Evolutionary conservation across 441 rosid genomes (phyloP).

Genomic region (Geranium incanum): DNA sequence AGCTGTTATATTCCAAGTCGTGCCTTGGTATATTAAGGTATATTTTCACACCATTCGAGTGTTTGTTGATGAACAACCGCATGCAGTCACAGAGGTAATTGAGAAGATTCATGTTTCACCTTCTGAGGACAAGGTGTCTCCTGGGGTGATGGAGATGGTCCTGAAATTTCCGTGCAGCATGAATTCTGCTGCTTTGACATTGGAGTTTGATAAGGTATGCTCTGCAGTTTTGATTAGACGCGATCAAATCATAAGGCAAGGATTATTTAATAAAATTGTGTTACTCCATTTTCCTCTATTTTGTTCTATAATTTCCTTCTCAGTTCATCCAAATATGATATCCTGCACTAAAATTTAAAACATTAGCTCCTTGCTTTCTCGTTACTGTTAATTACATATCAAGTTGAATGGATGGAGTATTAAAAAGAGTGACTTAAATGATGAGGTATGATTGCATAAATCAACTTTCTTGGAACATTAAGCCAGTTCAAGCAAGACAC

Average conservation of each 20-base stretch:
- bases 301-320: too few species aligned
- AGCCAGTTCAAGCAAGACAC: not conserved
- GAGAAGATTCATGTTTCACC: slow-evolving; percentile 69
- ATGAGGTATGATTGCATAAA: not conserved
- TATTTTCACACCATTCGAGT: slow-evolving; percentile 68
- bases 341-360: not conserved
- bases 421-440: not conserved
- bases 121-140: slow-evolving; percentile 80
- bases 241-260: not conserved
- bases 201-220: slow-evolving; percentile 88
- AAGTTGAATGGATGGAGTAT: not conserved
- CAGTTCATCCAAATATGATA: not conserved
- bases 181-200: slow-evolving; percentile 62
- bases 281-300: not conserved
- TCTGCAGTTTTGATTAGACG: not conserved
- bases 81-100: slow-evolving; percentile 38
- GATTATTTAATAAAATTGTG: not conserved
- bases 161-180: slow-evolving; percentile 67
- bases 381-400: not conserved
- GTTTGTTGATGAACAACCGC: slow-evolving; percentile 58
- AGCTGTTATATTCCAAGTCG: slow-evolving; percentile 76
- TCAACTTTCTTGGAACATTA: not conserved
- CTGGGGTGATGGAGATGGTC: slow-evolving; percentile 85
- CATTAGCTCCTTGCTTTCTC: not conserved
- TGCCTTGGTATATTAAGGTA: slow-evolving; percentile 92